Percentiles rank a stretch among this genome's conserved stretches.
These are phyloP conservation scores for Diospyros lotus DNA, from an alignment of 148 eudicot genomes.

Conservation along the genomic window DNA sequence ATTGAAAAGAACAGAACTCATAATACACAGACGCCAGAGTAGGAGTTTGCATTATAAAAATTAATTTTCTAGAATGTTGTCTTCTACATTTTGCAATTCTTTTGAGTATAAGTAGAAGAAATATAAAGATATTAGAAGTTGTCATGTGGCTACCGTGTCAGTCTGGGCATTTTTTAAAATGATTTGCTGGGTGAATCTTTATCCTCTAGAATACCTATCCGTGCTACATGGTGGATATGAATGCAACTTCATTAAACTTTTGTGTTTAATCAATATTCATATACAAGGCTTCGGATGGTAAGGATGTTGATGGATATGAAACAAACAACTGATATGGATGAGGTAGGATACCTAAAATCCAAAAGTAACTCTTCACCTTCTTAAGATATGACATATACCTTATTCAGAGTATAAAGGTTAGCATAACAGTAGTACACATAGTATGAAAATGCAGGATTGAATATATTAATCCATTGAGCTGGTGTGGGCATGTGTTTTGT, in stretches of 20 bases:
- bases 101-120: too few relatives aligned
- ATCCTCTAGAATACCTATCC: too few relatives aligned
- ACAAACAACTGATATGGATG: not conserved
- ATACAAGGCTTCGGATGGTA: not conserved
- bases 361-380: not conserved
- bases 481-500: slow-evolving; percentile 99
- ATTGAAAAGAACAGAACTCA: too few relatives aligned
- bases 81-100: too few relatives aligned
- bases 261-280: not conserved
- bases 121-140: too few relatives aligned
- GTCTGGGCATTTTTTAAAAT: too few relatives aligned
- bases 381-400: slow-evolving; percentile 36
- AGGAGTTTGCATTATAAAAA: too few relatives aligned
- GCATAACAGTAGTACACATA: slow-evolving; percentile 96
- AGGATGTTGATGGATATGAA: not conserved
- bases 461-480: slow-evolving; percentile 88
- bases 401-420: slow-evolving; percentile 92
- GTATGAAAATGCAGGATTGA: slow-evolving; percentile 94
- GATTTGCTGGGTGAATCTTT: too few relatives aligned
- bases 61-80: too few relatives aligned
- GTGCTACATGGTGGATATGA: not conserved
- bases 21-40: too few relatives aligned
- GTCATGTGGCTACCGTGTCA: too few relatives aligned
- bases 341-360: not conserved
- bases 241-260: not conserved